Evolutionary conservation across 2,329 filamentous ascomycete species (phyloP).

Genomic region (Stromatinia cepivora): DNA sequence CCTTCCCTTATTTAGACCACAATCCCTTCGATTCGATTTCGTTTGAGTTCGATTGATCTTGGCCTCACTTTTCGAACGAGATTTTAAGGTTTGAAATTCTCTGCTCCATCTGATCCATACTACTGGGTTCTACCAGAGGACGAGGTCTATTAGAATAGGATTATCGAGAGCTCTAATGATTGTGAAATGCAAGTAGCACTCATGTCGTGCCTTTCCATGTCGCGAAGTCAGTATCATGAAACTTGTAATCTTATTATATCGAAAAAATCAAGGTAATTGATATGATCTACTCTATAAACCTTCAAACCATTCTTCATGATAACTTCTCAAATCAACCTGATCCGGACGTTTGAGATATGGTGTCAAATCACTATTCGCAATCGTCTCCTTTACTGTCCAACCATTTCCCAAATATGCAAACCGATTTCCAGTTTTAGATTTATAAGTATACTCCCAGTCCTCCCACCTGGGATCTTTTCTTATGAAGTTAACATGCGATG

Average conservation of each 20-base stretch:
- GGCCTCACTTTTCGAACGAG: not conserved
- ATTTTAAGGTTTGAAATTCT: not conserved
- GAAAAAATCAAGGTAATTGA: not conserved
- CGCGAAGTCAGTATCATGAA: not conserved
- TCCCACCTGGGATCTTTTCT: slow-evolving; percentile 59
- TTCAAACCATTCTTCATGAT: slow-evolving; percentile 70
- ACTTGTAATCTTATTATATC: not conserved
- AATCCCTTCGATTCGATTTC: too few species aligned
- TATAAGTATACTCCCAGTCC: slow-evolving; percentile 56
- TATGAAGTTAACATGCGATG: slow-evolving; percentile 60
- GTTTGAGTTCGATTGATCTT: not conserved
- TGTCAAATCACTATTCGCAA: slow-evolving; percentile 59
- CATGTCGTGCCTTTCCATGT: not conserved
- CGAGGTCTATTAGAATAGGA: too few species aligned
- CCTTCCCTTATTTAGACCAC: not conserved
- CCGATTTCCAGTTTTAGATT: slow-evolving; percentile 43
- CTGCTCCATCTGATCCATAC: not conserved
- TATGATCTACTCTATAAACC: slow-evolving; percentile 20
- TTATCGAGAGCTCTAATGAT: too few species aligned
- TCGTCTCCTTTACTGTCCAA: slow-evolving; percentile 57
- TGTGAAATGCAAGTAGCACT: not conserved
- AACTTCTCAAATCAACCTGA: slow-evolving; percentile 58
- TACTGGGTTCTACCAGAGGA: not conserved
- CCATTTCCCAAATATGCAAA: slow-evolving; percentile 68
- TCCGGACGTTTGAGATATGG: slow-evolving; percentile 59